A percentile compares a stretch with the other conserved stretches of the same genome.
These are phyloP conservation scores for Hypoxylon sp. DNA, from an alignment of 2,329 filamentous ascomycete species.

Conservation along the genomic window DNA sequence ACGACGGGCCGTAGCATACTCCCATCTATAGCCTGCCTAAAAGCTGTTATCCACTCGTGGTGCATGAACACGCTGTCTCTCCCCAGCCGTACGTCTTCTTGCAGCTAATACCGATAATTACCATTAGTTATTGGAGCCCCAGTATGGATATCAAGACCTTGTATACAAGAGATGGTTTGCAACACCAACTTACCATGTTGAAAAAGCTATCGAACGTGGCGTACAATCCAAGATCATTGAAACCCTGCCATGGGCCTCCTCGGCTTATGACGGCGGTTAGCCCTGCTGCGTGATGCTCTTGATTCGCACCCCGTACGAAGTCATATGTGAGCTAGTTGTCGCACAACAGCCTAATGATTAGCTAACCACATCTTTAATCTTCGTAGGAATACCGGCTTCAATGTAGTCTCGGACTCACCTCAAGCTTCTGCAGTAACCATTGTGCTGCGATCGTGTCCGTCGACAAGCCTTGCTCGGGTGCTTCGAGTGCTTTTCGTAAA, in stretches of 20 bases:
- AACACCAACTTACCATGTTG: constrained; percentile 48
- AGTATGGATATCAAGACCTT: neutral
- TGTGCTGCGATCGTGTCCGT: constrained; percentile 49
- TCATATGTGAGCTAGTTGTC: constrained; percentile 48
- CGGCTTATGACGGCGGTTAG: constrained; percentile 50
- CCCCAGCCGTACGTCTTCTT: constrained; percentile 50
- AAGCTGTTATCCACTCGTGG: constrained; percentile 46
- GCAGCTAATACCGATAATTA: constrained; percentile 40
- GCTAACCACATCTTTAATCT: constrained; percentile 1
- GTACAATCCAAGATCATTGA: constrained; percentile 49
- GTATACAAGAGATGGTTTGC: neutral
- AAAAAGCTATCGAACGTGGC: constrained; percentile 51
- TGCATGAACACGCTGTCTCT: constrained; percentile 50
- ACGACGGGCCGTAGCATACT: constrained; percentile 40
- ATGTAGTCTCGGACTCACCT: constrained; percentile 41
- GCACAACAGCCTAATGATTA: constrained; percentile 23
- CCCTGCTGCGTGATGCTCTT: constrained; percentile 51
- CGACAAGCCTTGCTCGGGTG: constrained; percentile 39
- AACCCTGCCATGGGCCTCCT: constrained; percentile 46
- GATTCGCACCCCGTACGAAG: constrained; percentile 49
- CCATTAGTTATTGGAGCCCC: constrained; percentile 31
- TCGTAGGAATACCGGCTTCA: neutral
- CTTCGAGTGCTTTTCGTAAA: constrained; percentile 48
- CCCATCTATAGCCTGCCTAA: constrained; percentile 44
- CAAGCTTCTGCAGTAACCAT: constrained; percentile 51